Conservation (phyloP, 176 grass and related monocot species). For the Ampelocalamus luodianensis region DNA sequence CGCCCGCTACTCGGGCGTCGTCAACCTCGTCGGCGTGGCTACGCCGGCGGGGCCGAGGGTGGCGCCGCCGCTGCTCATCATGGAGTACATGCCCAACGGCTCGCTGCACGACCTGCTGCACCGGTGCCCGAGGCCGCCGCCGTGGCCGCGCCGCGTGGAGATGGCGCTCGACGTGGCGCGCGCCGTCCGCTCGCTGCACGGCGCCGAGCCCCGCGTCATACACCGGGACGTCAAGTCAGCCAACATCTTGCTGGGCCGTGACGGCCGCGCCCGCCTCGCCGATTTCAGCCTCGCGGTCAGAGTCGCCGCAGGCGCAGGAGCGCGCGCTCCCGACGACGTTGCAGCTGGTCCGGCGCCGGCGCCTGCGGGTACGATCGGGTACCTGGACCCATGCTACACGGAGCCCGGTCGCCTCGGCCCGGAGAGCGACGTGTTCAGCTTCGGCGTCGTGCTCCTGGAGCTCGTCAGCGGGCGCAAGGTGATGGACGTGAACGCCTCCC, state of each 20-base stretch:
- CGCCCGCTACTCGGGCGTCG: constrained; percentile 53
- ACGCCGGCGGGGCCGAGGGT: neutral
- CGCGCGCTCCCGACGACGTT: neutral
- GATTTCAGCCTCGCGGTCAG: constrained; percentile 94
- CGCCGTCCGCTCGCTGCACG: constrained; percentile 70
- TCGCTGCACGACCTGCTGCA: constrained; percentile 91
- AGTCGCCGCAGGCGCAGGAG: neutral
- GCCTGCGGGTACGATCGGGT: constrained; percentile 92
- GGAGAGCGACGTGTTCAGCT: constrained; percentile 93
- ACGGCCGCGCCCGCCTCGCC: constrained; percentile 64
- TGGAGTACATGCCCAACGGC: constrained; percentile 86
- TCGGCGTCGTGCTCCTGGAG: constrained; percentile 91
- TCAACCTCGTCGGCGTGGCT: constrained; percentile 63
- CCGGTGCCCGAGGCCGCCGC: constrained; percentile 49
- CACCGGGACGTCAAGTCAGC: constrained; percentile 95
- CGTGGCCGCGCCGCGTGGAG: constrained; percentile 68
- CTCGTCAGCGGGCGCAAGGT: constrained; percentile 92
- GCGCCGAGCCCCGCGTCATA: constrained; percentile 51
- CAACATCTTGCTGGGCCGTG: constrained; percentile 73
- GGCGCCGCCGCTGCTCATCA: constrained; percentile 54
- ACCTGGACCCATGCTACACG: constrained; percentile 93
- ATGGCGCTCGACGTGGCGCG: constrained; percentile 74
- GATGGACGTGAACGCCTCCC: constrained; percentile 68
- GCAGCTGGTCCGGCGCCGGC: neutral
- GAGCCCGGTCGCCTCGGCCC: constrained; percentile 70